Conservation (phyloP, 1,284 basidiomycete species). For the Ceratorhiza oryzae-sativae region DNA sequence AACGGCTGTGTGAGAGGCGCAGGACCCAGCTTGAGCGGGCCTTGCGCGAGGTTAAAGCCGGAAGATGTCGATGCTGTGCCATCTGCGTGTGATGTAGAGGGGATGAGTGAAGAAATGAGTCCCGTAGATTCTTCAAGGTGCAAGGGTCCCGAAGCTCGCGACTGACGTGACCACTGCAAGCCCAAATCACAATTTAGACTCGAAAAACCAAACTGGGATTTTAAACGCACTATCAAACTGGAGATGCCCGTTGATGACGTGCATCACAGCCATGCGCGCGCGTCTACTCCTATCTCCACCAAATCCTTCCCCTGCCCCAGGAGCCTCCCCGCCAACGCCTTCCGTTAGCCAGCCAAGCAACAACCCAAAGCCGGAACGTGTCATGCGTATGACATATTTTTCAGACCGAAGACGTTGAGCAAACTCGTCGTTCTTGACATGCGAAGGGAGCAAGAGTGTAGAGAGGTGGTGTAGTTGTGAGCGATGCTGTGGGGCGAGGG, state of each 20-base stretch:
- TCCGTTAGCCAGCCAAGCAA: constrained; percentile 96
- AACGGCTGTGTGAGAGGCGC: constrained; percentile 80
- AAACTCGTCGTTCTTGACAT: constrained; percentile 83
- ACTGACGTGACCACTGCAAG: constrained; percentile 72
- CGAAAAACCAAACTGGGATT: constrained; percentile 43
- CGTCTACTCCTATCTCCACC: constrained; percentile 80
- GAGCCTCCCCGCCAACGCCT: constrained; percentile 84
- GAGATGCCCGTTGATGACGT: constrained; percentile 92
- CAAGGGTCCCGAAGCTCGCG: constrained; percentile 64
- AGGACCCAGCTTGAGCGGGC: constrained; percentile 83
- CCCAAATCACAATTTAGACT: constrained; percentile 43
- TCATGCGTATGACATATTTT: constrained; percentile 91
- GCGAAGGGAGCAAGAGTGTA: constrained; percentile 81
- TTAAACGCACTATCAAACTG: constrained; percentile 79
- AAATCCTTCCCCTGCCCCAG: constrained; percentile 77
- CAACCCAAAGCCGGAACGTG: constrained; percentile 89
- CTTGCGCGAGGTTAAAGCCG: constrained; percentile 75
- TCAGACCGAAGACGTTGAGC: constrained; percentile 89
- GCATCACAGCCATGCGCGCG: constrained; percentile 84
- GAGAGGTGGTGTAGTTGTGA: constrained; percentile 81
- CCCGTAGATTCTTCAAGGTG: constrained; percentile 86
- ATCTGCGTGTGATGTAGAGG: constrained; percentile 59
- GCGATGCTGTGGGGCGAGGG: constrained; percentile 74
- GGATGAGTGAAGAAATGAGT: constrained; percentile 77
- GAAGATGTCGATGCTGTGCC: constrained; percentile 59